Evolutionary conservation across 176 grass and related monocot genomes (phyloP).

Genomic region (Triticum urartu): DNA sequence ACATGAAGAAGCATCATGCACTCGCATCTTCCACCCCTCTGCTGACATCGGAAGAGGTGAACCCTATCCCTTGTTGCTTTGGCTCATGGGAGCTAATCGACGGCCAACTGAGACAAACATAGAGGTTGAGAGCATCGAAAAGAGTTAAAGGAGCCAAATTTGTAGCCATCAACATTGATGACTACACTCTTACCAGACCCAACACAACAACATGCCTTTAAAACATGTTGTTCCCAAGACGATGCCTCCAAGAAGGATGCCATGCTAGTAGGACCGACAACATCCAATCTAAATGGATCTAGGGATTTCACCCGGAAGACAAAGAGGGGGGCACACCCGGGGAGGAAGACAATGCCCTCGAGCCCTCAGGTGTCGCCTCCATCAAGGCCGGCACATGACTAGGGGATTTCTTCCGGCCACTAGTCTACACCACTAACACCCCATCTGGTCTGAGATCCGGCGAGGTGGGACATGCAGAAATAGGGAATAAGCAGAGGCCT

Average conservation of each 20-base stretch:
- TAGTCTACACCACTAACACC: not conserved
- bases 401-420: not conserved
- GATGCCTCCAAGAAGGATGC: not conserved
- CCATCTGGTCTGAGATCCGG: not conserved
- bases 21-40: not conserved
- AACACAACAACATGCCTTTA: not conserved
- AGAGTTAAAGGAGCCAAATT: not conserved
- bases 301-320: not conserved
- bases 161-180: not conserved
- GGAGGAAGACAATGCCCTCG: not conserved
- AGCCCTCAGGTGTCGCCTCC: not conserved
- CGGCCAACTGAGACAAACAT: not conserved
- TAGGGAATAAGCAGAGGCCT: not conserved
- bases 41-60: not conserved
- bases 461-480: not conserved
- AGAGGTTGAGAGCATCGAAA: not conserved
- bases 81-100: not conserved
- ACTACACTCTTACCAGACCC: not conserved
- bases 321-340: too few relatives aligned
- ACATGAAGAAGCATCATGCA: not conserved
- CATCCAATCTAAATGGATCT: not conserved
- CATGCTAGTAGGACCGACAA: not conserved
- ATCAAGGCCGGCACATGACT: not conserved
- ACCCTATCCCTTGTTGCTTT: not conserved
- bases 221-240: not conserved